Evolutionary conservation across 352 stramenopile species (phyloP).

Genomic region (Globisporangium irregulare): DNA sequence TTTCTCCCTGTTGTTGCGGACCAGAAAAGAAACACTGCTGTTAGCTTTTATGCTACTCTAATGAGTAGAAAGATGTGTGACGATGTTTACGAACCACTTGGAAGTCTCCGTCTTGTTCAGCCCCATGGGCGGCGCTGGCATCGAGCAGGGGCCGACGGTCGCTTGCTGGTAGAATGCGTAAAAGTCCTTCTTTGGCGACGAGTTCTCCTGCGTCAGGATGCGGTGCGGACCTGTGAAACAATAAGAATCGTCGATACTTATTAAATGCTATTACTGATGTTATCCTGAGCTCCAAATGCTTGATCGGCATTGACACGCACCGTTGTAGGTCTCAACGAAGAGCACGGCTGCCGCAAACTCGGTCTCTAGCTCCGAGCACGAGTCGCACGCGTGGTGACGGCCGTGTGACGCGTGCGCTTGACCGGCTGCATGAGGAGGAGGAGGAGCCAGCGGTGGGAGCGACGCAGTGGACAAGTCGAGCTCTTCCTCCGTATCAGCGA

Average conservation of each 20-base stretch:
- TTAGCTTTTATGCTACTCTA: neutral
- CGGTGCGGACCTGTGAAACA: slow-evolving; percentile 47
- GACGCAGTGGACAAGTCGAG: slow-evolving; percentile 29
- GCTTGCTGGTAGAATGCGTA: slow-evolving; percentile 80
- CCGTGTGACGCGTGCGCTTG: slow-evolving; percentile 21
- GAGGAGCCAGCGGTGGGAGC: slow-evolving; percentile 30
- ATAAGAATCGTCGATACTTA: neutral
- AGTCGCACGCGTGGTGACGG: slow-evolving; percentile 33
- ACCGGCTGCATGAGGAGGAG: slow-evolving; percentile 6
- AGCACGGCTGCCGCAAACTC: slow-evolving; percentile 72
- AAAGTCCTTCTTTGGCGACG: slow-evolving; percentile 73
- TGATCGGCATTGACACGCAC: slow-evolving; percentile 6
- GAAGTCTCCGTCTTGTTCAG: slow-evolving; percentile 52
- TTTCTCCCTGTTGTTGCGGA: slow-evolving; percentile 39
- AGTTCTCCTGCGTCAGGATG: slow-evolving; percentile 71
- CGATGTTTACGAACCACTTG: slow-evolving; percentile 34
- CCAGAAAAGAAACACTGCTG: neutral
- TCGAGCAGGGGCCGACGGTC: slow-evolving; percentile 53
- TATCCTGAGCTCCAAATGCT: neutral
- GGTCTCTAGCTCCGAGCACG: slow-evolving; percentile 55
- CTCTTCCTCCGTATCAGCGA: slow-evolving; percentile 41
- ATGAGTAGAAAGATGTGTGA: neutral
- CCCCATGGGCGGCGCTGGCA: slow-evolving; percentile 27
- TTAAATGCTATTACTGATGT: neutral
- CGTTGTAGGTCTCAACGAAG: slow-evolving; percentile 82